These are phyloP conservation scores for Myxozyma mucilagina DNA, from an alignment of 805 yeast species.

Conservation along the genomic window DNA sequence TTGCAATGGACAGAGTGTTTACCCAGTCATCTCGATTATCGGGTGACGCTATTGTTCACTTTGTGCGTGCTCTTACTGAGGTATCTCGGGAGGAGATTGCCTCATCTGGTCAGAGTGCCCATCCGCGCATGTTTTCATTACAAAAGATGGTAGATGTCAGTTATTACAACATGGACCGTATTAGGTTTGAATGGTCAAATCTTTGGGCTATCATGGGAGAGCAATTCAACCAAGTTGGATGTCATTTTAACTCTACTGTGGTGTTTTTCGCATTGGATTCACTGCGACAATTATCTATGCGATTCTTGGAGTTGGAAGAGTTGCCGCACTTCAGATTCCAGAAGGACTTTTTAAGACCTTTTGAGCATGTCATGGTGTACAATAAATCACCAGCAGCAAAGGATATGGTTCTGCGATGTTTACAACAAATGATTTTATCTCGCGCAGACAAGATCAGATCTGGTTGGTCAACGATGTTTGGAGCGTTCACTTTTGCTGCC, in stretches of 20 bases:
- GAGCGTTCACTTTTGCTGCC: conserved; percentile 74
- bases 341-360: conserved; percentile 88
- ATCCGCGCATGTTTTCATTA: conserved; percentile 88
- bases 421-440: conserved; percentile 78
- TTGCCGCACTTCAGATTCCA: conserved; percentile 94
- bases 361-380: conserved; percentile 71
- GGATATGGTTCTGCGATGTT: conserved; percentile 87
- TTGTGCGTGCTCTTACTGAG: conserved; percentile 81
- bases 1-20: conserved; percentile 78
- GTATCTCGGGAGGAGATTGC: conserved; percentile 91
- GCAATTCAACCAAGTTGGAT: conserved; percentile 81
- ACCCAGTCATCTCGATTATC: conserved; percentile 75
- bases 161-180: conserved; percentile 95
- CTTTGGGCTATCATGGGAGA: conserved; percentile 93
- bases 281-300: conserved; percentile 83
- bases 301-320: conserved; percentile 92
- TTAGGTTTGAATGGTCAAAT: conserved; percentile 94
- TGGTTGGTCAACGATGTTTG: conserved; percentile 92
- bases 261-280: conserved; percentile 93
- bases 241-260: conserved; percentile 71
- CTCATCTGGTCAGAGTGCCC: conserved; percentile 73
- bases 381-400: conserved; percentile 70
- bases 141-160: conserved; percentile 97
- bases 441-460: conserved; percentile 75
- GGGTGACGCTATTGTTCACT: conserved; percentile 82